A percentile compares a stretch with the other conserved stretches of the same genome.
phyloP scores from a whole-genome alignment of 805 yeast species.

The Candida mattraensis region DNA sequence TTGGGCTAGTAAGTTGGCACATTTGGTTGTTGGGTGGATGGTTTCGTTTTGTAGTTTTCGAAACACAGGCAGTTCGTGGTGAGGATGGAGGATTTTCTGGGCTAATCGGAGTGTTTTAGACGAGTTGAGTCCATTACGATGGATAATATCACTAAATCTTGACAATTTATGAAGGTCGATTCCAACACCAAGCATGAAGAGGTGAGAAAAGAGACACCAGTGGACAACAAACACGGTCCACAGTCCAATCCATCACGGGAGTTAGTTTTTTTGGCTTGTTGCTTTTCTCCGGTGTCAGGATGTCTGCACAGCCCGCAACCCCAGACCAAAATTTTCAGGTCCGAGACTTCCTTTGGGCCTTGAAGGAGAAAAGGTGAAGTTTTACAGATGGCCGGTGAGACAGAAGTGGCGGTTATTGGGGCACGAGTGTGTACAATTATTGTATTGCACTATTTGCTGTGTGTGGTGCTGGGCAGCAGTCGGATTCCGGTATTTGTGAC shows the following conservation, averaged over 20 bases:
- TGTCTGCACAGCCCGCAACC: no score
- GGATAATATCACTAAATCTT: constrained; percentile 46
- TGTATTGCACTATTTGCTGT: constrained; percentile 23
- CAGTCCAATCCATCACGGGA: no score
- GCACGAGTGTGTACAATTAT: constrained; percentile 31
- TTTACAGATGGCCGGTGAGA: neutral
- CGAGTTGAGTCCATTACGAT: constrained; percentile 34
- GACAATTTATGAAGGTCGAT: constrained; percentile 51
- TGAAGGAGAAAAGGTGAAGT: neutral
- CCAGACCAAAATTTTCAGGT: no score
- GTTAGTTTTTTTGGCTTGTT: no score
- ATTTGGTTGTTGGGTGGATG: no score
- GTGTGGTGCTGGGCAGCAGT: constrained; percentile 19
- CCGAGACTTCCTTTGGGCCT: no score
- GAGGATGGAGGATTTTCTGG: constrained; percentile 50
- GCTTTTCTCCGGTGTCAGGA: no score
- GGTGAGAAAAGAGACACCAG: no score
- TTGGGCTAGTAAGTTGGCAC: constrained; percentile 46
- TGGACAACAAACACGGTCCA: no score
- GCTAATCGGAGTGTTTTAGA: constrained; percentile 40
- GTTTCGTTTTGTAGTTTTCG: constrained; percentile 20
- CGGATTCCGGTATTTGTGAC: constrained; percentile 26
- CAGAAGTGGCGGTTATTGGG: constrained; percentile 25
- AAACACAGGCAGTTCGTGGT: constrained; percentile 40
- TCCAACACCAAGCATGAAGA: no score